phyloP scores from a whole-genome alignment of 2,329 filamentous ascomycete species.

The Colletotrichum phormii region DNA sequence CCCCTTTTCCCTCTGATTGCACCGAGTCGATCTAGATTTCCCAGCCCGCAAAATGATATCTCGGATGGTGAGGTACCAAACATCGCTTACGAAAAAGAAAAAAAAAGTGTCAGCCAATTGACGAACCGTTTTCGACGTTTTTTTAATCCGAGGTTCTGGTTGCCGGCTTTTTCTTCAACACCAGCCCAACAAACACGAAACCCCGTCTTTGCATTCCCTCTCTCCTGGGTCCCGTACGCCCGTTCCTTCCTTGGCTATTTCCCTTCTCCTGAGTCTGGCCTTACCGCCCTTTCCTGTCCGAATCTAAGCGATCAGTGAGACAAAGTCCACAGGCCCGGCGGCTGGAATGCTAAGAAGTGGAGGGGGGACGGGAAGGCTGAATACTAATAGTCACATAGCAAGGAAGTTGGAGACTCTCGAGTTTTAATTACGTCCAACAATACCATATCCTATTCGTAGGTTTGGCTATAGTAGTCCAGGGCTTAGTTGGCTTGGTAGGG shows the following conservation, averaged over 20 bases:
- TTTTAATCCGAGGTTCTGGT: constrained; percentile 32
- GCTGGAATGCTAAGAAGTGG: constrained; percentile 6
- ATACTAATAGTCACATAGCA: not conserved
- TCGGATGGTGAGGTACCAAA: not conserved
- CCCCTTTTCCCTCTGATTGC: not conserved
- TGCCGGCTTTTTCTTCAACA: constrained; percentile 27
- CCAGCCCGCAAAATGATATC: not conserved
- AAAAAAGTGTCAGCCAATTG: constrained; percentile 12
- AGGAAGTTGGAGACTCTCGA: not conserved
- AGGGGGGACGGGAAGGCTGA: not conserved
- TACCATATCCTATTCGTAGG: no score
- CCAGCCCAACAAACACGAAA: not conserved
- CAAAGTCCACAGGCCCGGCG: constrained; percentile 6
- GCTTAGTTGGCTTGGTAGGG: constrained; percentile 10
- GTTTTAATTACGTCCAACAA: constrained; percentile 16
- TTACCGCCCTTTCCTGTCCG: not conserved
- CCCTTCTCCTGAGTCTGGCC: not conserved
- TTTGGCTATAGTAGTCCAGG: no score
- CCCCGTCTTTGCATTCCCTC: not conserved
- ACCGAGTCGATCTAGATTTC: not conserved
- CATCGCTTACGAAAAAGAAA: not conserved
- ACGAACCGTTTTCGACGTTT: constrained; percentile 9
- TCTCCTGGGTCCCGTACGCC: not conserved
- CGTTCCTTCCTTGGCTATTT: not conserved
- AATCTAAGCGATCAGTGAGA: constrained; percentile 12